These are phyloP conservation scores for Aspergillus fischeri DNA, from an alignment of 2,329 filamentous ascomycete genomes.

Conservation along the genomic window DNA sequence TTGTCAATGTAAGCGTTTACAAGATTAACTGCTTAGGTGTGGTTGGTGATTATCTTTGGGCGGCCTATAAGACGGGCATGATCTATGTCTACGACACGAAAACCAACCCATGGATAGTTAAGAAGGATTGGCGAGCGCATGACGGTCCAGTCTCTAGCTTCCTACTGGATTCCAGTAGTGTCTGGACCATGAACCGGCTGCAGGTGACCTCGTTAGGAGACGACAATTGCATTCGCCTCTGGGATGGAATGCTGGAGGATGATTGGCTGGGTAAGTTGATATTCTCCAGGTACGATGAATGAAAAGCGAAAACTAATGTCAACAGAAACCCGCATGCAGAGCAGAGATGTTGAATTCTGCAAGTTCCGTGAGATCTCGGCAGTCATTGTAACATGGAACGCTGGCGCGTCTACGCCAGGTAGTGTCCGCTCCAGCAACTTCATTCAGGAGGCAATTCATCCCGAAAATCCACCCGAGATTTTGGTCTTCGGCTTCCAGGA, in stretches of 20 bases:
- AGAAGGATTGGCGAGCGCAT: slow-evolving; percentile 94
- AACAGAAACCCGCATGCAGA: slow-evolving; percentile 76
- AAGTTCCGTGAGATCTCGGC: slow-evolving; percentile 76
- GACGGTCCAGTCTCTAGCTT: slow-evolving; percentile 76
- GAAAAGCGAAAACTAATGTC: slow-evolving; percentile 14
- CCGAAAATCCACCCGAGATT: slow-evolving; percentile 78
- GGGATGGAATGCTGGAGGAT: slow-evolving; percentile 90
- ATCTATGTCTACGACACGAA: slow-evolving; percentile 87
- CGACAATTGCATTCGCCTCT: slow-evolving; percentile 77
- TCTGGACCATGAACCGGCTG: slow-evolving; percentile 77
- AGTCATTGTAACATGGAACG: slow-evolving; percentile 91
- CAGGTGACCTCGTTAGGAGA: slow-evolving; percentile 84
- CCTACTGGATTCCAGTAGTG: slow-evolving; percentile 71
- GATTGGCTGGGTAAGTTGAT: slow-evolving; percentile 71
- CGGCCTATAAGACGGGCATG: slow-evolving; percentile 89
- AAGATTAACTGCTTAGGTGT: slow-evolving; percentile 87
- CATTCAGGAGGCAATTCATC: slow-evolving; percentile 72
- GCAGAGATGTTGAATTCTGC: slow-evolving; percentile 76
- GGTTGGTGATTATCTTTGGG: slow-evolving; percentile 81
- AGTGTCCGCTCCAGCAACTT: slow-evolving; percentile 75
- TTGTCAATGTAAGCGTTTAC: slow-evolving; percentile 85
- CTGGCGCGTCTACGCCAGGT: slow-evolving; percentile 88
- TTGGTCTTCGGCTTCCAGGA: slow-evolving; percentile 97
- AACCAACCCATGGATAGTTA: slow-evolving; percentile 77
- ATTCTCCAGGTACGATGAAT: background rate